Evolutionary conservation across 2,329 filamentous ascomycete genomes (phyloP).

Genomic region (Beauveria brongniartii): DNA sequence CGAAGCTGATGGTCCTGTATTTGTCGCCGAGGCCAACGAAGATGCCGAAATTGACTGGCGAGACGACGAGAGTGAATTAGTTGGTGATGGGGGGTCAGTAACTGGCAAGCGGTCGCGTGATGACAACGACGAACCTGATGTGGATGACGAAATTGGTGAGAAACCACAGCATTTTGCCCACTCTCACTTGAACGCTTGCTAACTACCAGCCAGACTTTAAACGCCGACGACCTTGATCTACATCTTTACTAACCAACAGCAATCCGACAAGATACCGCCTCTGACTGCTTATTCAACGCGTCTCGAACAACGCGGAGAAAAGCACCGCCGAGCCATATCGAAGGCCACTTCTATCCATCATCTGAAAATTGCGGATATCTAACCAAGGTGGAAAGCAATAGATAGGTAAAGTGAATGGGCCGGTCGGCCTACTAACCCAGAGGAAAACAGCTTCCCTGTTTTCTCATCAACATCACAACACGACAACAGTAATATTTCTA

Average conservation of each 20-base stretch:
- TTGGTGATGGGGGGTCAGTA: slow-evolving; percentile 15
- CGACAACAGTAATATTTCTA: not conserved
- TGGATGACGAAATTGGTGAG: slow-evolving; percentile 27
- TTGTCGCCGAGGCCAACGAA: slow-evolving; percentile 15
- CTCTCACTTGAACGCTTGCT: slow-evolving; percentile 16
- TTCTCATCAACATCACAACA: not conserved
- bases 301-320: not conserved
- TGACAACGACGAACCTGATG: slow-evolving; percentile 22
- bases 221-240: slow-evolving; percentile 36
- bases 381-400: not conserved
- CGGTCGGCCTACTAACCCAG: slow-evolving; percentile 2
- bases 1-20: slow-evolving; percentile 17
- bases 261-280: slow-evolving; percentile 12
- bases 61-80: slow-evolving; percentile 20
- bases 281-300: not conserved
- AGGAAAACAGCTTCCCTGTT: not conserved
- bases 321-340: not conserved
- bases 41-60: slow-evolving; percentile 24
- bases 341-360: not conserved
- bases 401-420: slow-evolving; percentile 7
- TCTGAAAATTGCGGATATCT: not conserved
- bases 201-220: slow-evolving; percentile 36
- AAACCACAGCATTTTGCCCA: not conserved
- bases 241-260: slow-evolving; percentile 7
- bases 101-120: slow-evolving; percentile 23